Base-by-base conservation (phyloP, 352 stramenopile genomes). In the Phytophthora melonis region DNA sequence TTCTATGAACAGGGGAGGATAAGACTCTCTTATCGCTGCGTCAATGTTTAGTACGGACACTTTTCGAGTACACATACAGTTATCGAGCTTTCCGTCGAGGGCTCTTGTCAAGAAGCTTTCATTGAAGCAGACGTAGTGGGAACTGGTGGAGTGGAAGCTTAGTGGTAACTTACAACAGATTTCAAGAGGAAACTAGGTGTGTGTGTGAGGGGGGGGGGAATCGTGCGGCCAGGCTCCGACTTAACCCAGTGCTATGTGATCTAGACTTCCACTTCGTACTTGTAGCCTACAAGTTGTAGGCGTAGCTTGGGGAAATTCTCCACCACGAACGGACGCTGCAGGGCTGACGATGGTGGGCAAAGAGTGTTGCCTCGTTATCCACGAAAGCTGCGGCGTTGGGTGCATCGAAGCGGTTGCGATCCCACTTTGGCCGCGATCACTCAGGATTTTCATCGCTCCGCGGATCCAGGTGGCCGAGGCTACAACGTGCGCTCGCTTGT, bases 1-100 rank as follows among this genome's bases (percentile, higher is more conserved):
- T 74, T 66, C 23, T 77, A 14, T 77, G 59, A 73, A 6, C 25
- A 27, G 11, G 39, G 63, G 59, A 30, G 39, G 25, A 57, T 36
- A 32, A 57, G 50, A 36, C 25, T 10, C 50, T 27, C 47, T 54
- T 30, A 30, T 50, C 43, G 8, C n/a, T 30, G 47, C 8, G 45
- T 21, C 36, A 36, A 36, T 18, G 39, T 18, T 14, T 47, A 47
- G 39, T n/a, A 47, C 11, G 3, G 39, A 47, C 11, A 47, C 39
- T 47, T 36, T 36, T 36, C 30, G 30, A 36, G 30, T 10, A 34
- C 6, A 34, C 6, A 45, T 45, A 10, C 1, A 45, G 25, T 30
- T 5, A 30, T 30, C 1, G 5, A 30, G 27, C n/a, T 18, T 47
- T 19, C 18, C 27, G 36, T 45, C 13, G 4, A 45, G n/a, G 39